These are phyloP conservation scores for Metschnikowia koreensis DNA, from an alignment of 805 yeast genomes.

Conservation along the genomic window DNA sequence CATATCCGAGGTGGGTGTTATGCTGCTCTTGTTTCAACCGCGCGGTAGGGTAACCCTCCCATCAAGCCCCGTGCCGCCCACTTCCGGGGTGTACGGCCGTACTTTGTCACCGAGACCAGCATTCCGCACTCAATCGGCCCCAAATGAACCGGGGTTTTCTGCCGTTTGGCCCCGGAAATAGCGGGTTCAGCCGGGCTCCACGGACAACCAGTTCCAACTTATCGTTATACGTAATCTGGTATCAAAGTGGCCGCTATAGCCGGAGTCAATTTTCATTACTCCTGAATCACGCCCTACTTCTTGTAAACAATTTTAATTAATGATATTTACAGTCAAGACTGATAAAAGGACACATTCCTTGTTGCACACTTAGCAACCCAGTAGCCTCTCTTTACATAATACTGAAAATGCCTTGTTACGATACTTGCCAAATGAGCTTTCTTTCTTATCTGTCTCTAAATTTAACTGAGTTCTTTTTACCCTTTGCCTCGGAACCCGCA, in stretches of 20 bases:
- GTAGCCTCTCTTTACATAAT: no score
- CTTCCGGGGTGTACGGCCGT: not conserved
- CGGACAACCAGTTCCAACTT: not conserved
- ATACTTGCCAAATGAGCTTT: no score
- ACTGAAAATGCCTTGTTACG: no score
- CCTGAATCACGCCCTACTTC: no score
- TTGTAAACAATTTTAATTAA: no score
- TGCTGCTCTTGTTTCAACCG: not conserved
- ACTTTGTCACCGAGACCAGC: not conserved
- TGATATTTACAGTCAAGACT: no score
- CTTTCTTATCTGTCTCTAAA: no score
- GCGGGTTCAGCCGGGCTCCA: not conserved
- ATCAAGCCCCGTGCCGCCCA: not conserved
- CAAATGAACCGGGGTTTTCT: not conserved
- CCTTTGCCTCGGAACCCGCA: no score
- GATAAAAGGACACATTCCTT: no score
- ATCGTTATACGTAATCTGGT: not conserved
- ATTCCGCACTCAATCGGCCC: not conserved
- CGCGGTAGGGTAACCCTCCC: slow-evolving; percentile 1
- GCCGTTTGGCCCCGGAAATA: not conserved
- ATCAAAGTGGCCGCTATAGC: not conserved
- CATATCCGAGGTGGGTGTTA: not conserved
- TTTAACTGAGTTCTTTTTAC: no score
- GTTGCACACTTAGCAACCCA: no score
- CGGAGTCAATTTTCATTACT: not conserved